These are phyloP conservation scores for Ogataea henricii DNA, from an alignment of 805 yeast genomes.

Conservation along the genomic window DNA sequence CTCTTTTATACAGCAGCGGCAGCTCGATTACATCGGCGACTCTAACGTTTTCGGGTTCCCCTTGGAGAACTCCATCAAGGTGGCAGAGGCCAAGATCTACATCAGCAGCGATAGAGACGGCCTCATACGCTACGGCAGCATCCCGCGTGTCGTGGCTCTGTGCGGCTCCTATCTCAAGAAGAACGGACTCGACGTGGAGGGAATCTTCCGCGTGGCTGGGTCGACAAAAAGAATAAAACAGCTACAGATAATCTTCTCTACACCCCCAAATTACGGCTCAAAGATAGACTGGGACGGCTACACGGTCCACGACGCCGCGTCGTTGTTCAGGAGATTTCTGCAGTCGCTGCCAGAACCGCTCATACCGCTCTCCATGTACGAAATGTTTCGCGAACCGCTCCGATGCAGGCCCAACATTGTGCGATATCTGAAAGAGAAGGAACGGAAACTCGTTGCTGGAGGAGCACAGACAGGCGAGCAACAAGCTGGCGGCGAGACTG, in stretches of 20 bases:
- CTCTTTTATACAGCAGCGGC: constrained; percentile 44
- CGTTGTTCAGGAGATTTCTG: constrained; percentile 79
- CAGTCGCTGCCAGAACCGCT: constrained; percentile 91
- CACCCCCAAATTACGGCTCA: constrained; percentile 89
- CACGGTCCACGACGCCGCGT: constrained; percentile 96
- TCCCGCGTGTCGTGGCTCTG: constrained; percentile 93
- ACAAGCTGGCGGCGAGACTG: too few relatives aligned
- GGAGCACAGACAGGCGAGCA: neutral
- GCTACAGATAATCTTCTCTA: constrained; percentile 77
- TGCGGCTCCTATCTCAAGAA: constrained; percentile 86
- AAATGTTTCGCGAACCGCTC: constrained; percentile 76
- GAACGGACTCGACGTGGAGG: constrained; percentile 78
- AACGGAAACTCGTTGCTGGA: constrained; percentile 22
- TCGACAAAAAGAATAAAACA: constrained; percentile 85
- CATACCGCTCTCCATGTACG: constrained; percentile 76
- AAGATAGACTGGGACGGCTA: constrained; percentile 89
- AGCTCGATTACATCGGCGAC: constrained; percentile 46
- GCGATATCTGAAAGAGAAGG: constrained; percentile 62
- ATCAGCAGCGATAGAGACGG: constrained; percentile 64
- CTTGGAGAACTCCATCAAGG: constrained; percentile 63
- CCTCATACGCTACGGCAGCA: constrained; percentile 77
- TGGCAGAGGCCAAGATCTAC: constrained; percentile 77
- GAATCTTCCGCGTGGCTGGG: constrained; percentile 92
- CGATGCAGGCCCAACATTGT: constrained; percentile 63
- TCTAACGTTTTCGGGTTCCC: constrained; percentile 78